Evolutionary conservation across 805 yeast species (phyloP).

Genomic region (Komagataella populi): DNA sequence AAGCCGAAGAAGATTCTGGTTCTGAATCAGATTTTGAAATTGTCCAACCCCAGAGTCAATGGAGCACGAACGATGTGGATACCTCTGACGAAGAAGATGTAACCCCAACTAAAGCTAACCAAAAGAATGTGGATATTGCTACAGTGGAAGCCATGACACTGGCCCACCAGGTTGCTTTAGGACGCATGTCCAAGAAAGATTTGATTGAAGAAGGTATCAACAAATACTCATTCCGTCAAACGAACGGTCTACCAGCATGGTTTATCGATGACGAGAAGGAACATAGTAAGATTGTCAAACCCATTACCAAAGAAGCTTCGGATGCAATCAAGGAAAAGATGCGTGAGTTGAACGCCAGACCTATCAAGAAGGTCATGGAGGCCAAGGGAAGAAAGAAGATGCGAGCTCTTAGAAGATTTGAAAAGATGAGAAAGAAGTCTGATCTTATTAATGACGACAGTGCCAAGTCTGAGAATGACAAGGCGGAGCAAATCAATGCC

Average conservation of each 20-base stretch:
- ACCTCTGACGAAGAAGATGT: conserved; percentile 34
- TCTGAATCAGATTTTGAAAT: conserved; percentile 10
- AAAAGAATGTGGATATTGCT: conserved; percentile 58
- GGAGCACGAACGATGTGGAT: background rate
- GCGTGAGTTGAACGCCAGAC: conserved; percentile 85
- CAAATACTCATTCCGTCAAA: conserved; percentile 83
- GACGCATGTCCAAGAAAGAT: conserved; percentile 75
- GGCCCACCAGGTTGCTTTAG: conserved; percentile 90
- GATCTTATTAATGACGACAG: conserved; percentile 82
- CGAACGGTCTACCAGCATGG: conserved; percentile 93
- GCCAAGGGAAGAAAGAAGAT: conserved; percentile 93
- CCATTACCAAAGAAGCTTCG: conserved; percentile 91
- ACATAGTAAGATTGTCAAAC: conserved; percentile 78
- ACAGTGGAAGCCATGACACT: conserved; percentile 96
- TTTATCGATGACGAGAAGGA: conserved; percentile 82
- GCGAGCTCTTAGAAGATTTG: conserved; percentile 80
- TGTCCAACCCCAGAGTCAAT: conserved; percentile 28
- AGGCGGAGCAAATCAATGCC: conserved; percentile 83
- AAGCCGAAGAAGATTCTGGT: background rate
- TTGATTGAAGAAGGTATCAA: conserved; percentile 88
- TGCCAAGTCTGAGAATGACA: conserved; percentile 82
- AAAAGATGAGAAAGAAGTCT: conserved; percentile 83
- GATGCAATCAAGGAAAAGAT: conserved; percentile 62
- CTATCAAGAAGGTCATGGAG: conserved; percentile 96
- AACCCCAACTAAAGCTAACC: conserved; percentile 29